A percentile compares a stretch with the other conserved stretches of the same genome.
phyloP scores from a whole-genome alignment of 2,329 filamentous ascomycete species.

The Akanthomyces uredinophilus region DNA sequence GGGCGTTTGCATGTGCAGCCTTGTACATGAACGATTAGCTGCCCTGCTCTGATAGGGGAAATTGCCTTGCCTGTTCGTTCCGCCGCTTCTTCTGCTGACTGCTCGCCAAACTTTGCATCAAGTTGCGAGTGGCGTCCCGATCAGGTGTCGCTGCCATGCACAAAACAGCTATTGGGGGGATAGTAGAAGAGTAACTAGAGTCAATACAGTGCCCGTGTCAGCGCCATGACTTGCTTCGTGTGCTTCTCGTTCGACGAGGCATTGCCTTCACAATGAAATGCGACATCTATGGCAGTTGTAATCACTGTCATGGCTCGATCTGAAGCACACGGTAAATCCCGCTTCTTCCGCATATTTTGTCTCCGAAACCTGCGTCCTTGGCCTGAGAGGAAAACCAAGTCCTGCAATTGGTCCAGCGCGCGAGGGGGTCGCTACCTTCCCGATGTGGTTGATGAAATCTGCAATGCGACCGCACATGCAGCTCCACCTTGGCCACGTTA shows the following conservation, averaged over 20 bases:
- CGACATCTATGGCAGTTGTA: not conserved
- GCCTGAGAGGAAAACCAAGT: not conserved
- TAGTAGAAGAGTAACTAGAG: not conserved
- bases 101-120: not conserved
- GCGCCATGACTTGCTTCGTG: not conserved
- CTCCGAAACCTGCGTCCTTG: not conserved
- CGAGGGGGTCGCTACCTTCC: constrained; percentile 3
- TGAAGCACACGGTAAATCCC: not conserved
- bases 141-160: not conserved
- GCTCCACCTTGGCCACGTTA: not conserved
- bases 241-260: not conserved
- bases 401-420: not conserved
- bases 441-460: constrained; percentile 12
- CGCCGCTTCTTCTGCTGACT: not conserved
- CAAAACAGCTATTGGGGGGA: not conserved
- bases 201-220: not conserved
- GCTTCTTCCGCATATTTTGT: not conserved
- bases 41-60: not conserved
- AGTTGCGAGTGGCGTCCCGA: not conserved
- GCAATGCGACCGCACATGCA: constrained; percentile 7
- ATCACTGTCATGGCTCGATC: not conserved
- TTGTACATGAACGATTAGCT: not conserved
- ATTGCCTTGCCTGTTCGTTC: no score
- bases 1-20: not conserved
- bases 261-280: not conserved